phyloP scores from a whole-genome alignment of 768 basidiomycete genomes.

The Lactifluus volemus region DNA sequence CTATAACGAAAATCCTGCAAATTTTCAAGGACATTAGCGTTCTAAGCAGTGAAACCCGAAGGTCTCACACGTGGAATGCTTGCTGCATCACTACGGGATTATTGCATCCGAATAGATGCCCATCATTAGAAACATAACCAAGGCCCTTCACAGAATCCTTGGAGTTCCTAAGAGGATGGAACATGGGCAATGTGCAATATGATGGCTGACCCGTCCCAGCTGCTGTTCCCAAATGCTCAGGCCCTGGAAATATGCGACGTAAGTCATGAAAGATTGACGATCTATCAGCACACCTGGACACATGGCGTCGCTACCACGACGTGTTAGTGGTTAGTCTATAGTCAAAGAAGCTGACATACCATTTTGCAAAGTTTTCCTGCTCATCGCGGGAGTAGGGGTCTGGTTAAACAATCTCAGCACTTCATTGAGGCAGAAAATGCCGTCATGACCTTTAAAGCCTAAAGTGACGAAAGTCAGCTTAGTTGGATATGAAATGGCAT shows the following conservation, averaged over 20 bases:
- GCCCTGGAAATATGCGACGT: slow-evolving; percentile 27
- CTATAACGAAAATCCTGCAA: too few relatives aligned
- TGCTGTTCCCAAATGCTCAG: slow-evolving; percentile 36
- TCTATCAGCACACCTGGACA: slow-evolving; percentile 33
- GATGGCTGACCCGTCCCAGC: slow-evolving; percentile 37
- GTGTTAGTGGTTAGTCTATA: neutral
- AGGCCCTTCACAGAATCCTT: slow-evolving; percentile 25
- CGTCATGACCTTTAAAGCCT: slow-evolving; percentile 45
- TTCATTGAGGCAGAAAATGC: neutral
- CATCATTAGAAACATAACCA: slow-evolving; percentile 48
- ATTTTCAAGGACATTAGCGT: too few relatives aligned
- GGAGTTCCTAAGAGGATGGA: neutral
- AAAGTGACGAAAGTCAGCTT: neutral
- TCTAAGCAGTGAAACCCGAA: too few relatives aligned
- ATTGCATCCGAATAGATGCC: slow-evolving; percentile 45
- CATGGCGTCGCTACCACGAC: slow-evolving; percentile 37
- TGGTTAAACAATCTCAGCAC: slow-evolving; percentile 12
- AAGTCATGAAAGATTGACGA: neutral
- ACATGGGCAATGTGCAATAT: slow-evolving; percentile 44
- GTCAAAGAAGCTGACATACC: slow-evolving; percentile 28
- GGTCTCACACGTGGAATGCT: slow-evolving; percentile 25
- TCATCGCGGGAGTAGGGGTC: slow-evolving; percentile 55
- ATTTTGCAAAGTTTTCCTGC: slow-evolving; percentile 42
- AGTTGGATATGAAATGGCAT: neutral
- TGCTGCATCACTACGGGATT: slow-evolving; percentile 47